A percentile compares a stretch with the other conserved stretches of the same genome.
Conservation (phyloP, 352 stramenopile genomes). For the Elongisporangium undulatum region DNA sequence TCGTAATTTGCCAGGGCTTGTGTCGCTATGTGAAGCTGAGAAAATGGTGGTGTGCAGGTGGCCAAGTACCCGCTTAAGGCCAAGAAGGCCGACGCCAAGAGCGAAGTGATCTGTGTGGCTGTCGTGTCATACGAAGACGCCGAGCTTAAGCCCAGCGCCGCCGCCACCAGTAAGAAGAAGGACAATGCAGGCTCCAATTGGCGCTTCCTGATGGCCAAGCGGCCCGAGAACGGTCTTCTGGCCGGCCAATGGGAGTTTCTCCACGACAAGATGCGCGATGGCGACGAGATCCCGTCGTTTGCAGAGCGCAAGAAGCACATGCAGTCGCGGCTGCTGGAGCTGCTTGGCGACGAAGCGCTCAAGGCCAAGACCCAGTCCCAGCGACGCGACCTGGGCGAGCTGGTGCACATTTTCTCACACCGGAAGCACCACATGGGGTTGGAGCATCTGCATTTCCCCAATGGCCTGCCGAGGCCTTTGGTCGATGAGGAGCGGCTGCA, state of each 20-base stretch:
- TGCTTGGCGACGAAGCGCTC: conserved; percentile 26
- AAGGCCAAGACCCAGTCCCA: conserved; percentile 17
- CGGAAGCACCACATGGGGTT: conserved; percentile 90
- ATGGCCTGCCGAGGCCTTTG: conserved; percentile 12
- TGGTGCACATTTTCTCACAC: conserved; percentile 89
- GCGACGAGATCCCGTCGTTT: conserved; percentile 59
- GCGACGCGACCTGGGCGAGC: conserved; percentile 57
- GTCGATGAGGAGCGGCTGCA: conserved; percentile 19
- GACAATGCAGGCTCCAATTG: conserved; percentile 23
- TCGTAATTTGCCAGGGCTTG: not conserved
- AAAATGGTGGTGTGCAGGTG: conserved; percentile 36
- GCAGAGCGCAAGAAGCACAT: conserved; percentile 57
- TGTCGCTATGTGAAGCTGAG: conserved; percentile 7
- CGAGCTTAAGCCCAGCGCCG: not conserved
- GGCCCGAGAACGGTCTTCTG: conserved; percentile 64
- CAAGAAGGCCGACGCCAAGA: conserved; percentile 73
- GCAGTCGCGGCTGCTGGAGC: conserved; percentile 25
- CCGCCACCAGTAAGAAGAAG: conserved; percentile 4
- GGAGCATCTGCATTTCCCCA: conserved; percentile 69
- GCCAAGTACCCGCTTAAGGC: conserved; percentile 80
- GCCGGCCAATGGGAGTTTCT: conserved; percentile 89
- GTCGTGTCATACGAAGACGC: conserved; percentile 49
- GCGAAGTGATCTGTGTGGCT: conserved; percentile 70
- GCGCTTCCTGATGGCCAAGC: conserved; percentile 78
- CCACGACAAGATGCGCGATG: conserved; percentile 64